Base-by-base conservation (phyloP, 768 basidiomycete genomes). In the Suillus placidus region DNA sequence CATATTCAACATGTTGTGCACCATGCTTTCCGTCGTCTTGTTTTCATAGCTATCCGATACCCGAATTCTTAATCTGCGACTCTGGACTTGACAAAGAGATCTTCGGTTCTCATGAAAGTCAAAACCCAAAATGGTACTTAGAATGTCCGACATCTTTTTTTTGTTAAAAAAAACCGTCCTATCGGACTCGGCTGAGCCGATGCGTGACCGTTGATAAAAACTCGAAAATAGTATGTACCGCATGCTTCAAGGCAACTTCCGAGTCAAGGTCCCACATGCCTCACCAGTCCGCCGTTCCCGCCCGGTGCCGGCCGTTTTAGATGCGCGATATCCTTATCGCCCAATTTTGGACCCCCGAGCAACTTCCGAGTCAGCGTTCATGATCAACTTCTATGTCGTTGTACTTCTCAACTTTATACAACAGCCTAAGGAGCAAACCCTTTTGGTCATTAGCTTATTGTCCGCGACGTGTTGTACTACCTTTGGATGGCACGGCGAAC, bases 361-460 rank as follows among this genome's bases (percentile, higher is more conserved):
- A n/a, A 10, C 23, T 2, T 49, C 49, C 49, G 7, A 51, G 13
- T 23, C 10, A 49, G 23, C 23, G 13, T 47, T 20, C 42, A n/a
- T n/a, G n/a, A n/a, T n/a, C n/a, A n/a, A n/a, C 61, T 62, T 55
- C 47, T 13, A 30, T 6, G 60, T 52, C 47, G 43, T 60, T 65
- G 42, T 65, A n/a, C 30, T 51, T 63, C 14, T 38, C 32, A 61
- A n/a, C n/a, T n/a, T n/a, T n/a, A n/a, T n/a, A n/a, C n/a, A n/a
- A 35, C 18, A 61, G 34, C 12, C 14, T 16, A 16, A 45, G 38
- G 35, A 30, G 6, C 14, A 18, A 2, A 26, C 49, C 20, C 4
- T 62, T 62, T 60, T 26, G 55, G 70, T 30, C 51, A 49, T 63
- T 64, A 35, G 34, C 42, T 74, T 74, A 66, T 73, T 61, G 63